Evolutionary conservation across 305 asterid species (phyloP), one percentile per base, ranked within the genome.

Genomic region (Plantago coronopus): DNA sequence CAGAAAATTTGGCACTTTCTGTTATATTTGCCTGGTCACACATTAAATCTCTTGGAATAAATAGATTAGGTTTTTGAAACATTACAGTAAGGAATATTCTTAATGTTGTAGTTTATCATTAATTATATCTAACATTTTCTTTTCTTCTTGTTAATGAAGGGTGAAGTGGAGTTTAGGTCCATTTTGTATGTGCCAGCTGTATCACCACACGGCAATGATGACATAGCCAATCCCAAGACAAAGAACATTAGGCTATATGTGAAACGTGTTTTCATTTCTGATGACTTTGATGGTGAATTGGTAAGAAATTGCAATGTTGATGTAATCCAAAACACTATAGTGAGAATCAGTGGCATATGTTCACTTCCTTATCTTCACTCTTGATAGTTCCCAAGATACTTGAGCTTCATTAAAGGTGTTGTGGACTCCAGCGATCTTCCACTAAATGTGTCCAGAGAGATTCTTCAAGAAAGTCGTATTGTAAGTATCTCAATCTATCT

Each of bases 401-500:
- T 93, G 69, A 89, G 99, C 84, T 93, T 93, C 76, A 68, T 93
- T 66, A 93, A 89, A 79, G 99, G 99, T 73, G 93, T 93, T 51
- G 99, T 93, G 34, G 99, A 93, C 79, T 93, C 99, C 4, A 85
- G 87, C 73, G 99, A 93, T 74, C 99, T 93, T 70, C 99, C 99
- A 14, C 74, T 93, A 63, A 93, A 93, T 65, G 99, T 93, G 71
- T 93, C 99, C 0, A 91, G 97, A 43, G 99, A 93, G 80, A 93
- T 89, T 61, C 96, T 93, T 68, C 97, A 89, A 85, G 97, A 93
- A 83, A 89, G 96, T 58, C 95, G 99, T 54, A 87, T 89, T 72
- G 99, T 93, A 81, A 87, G 99, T 79, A 59, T 54, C 49, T 64
- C 7, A 5, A 59, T 34, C 4, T 54, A 4, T 13, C 19, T 27